phyloP scores from a whole-genome alignment of 2,329 filamentous ascomycete genomes.

The Pyrenochaeta sp. region DNA sequence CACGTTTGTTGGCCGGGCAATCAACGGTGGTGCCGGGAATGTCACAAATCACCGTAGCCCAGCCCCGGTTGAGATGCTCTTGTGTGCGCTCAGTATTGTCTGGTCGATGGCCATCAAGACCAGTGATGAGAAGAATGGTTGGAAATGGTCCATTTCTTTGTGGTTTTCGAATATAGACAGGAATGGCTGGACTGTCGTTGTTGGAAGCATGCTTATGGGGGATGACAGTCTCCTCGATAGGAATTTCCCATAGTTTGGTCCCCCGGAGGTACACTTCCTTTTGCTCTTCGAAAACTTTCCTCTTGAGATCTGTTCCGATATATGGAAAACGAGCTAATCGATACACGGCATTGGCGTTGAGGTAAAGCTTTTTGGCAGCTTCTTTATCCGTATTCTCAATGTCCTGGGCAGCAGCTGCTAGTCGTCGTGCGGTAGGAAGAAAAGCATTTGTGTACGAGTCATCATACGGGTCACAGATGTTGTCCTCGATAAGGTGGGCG shows the following conservation, averaged over 20 bases:
- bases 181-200: constrained; percentile 63
- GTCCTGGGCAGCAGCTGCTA: constrained; percentile 58
- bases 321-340: constrained; percentile 75
- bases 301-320: constrained; percentile 59
- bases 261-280: constrained; percentile 69
- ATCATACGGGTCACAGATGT: constrained; percentile 70
- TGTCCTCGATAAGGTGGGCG: constrained; percentile 51
- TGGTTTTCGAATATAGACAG: constrained; percentile 70
- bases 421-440: constrained; percentile 65
- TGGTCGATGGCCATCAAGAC: constrained; percentile 66
- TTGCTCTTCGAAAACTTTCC: constrained; percentile 69
- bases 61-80: constrained; percentile 56
- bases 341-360: constrained; percentile 75
- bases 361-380: constrained; percentile 66
- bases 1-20: constrained; percentile 58
- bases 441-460: constrained; percentile 70
- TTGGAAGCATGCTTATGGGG: constrained; percentile 61
- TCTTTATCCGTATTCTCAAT: constrained; percentile 48
- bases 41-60: constrained; percentile 60
- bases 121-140: constrained; percentile 62
- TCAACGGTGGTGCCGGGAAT: constrained; percentile 64
- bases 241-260: constrained; percentile 53
- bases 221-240: constrained; percentile 67
- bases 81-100: constrained; percentile 55
- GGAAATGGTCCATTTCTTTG: constrained; percentile 51